Evolutionary conservation across 345 rosid species (phyloP).

Genomic region (Gossypium mustelinum): DNA sequence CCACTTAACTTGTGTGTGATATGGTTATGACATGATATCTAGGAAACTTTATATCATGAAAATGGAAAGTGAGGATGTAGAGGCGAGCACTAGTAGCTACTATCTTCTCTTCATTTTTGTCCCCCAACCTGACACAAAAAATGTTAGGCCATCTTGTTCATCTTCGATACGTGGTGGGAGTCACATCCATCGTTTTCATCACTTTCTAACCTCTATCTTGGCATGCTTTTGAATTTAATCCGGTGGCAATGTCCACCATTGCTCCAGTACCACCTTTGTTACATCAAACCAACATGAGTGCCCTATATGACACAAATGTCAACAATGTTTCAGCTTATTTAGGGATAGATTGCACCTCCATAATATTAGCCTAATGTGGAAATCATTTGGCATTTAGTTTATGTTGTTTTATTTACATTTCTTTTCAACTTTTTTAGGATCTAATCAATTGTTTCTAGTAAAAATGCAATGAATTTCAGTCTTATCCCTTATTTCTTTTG

Average conservation of each 20-base stretch:
- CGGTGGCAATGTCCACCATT: conserved; percentile 7
- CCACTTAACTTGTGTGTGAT: too few species aligned
- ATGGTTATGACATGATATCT: too few species aligned
- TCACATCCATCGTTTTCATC: conserved; percentile 41
- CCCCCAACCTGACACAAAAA: conserved; percentile 41
- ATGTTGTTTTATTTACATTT: too few species aligned
- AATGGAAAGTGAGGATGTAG: too few species aligned
- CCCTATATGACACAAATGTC: not conserved
- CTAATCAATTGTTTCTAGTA: conserved; percentile 48
- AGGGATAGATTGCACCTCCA: conserved; percentile 27
- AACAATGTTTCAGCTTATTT: too few species aligned
- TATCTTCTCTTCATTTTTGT: conserved; percentile 41
- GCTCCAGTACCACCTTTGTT: conserved; percentile 57
- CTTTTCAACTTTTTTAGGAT: conserved; percentile 55
- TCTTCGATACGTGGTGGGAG: conserved; percentile 38
- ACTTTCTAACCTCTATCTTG: conserved; percentile 10
- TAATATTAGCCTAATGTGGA: too few species aligned
- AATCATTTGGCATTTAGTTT: too few species aligned
- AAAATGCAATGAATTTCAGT: too few species aligned
- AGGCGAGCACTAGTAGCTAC: conserved; percentile 60
- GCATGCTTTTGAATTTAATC: not conserved
- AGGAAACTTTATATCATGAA: too few species aligned
- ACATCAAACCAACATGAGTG: not conserved
- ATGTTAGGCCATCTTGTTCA: conserved; percentile 50
- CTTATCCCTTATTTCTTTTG: too few species aligned